A percentile compares a stretch with the other conserved stretches of the same genome.
phyloP scores from a whole-genome alignment of 2,329 filamentous ascomycete species.

The Pseudofabraea citricarpa region DNA sequence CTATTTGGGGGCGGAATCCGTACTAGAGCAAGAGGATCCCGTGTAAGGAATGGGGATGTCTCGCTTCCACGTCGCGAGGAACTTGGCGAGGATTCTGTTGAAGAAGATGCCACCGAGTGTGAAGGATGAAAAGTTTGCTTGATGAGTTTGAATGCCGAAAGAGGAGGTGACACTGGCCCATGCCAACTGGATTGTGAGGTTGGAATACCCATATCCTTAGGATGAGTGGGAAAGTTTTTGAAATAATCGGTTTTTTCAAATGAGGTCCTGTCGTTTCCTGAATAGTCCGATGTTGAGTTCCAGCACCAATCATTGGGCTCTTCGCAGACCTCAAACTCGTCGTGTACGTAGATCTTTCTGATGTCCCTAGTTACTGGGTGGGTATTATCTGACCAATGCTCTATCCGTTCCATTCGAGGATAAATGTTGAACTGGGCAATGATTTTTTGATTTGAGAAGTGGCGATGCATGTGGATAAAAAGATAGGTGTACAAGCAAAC shows the following conservation, averaged over 20 bases:
- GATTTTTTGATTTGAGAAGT: constrained; percentile 9
- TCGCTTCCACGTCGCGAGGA: not conserved
- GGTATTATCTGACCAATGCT: not conserved
- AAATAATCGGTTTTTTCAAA: not conserved
- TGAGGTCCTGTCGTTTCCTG: not conserved
- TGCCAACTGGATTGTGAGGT: not conserved
- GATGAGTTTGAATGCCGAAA: constrained; percentile 5
- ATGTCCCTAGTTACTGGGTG: not conserved
- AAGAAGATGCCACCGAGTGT: not conserved
- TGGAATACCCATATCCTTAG: not conserved
- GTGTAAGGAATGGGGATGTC: constrained; percentile 5
- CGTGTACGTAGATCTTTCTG: constrained; percentile 6
- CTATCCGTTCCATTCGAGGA: no score
- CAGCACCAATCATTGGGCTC: no score
- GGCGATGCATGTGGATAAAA: constrained; percentile 28
- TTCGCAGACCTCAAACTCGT: constrained; percentile 8
- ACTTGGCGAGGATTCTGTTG: not conserved
- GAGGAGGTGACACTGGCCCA: constrained; percentile 2
- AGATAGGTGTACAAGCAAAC: constrained; percentile 32
- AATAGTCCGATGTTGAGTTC: no score
- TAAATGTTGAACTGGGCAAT: not conserved
- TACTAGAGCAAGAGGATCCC: constrained; percentile 9
- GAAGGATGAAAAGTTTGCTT: constrained; percentile 2
- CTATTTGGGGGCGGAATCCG: not conserved
- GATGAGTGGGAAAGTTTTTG: not conserved